Conservation (phyloP, 1,284 basidiomycete genomes). For the Coniferiporia sulphurascens region DNA sequence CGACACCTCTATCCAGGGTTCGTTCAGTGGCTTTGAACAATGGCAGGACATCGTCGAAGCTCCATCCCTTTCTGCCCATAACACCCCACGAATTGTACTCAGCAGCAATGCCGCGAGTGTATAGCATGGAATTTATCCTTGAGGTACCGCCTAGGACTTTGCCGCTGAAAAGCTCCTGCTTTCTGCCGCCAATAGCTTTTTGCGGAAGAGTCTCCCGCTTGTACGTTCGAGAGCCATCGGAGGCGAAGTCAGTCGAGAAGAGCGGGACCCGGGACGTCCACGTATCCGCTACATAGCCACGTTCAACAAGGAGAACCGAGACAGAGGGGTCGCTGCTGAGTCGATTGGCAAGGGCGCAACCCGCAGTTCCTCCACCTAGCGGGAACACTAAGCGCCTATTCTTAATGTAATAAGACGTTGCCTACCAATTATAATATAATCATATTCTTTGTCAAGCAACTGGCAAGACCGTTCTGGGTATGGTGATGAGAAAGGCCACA, state of each 20-base stretch:
- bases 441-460: neutral
- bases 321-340: constrained; percentile 26
- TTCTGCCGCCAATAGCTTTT: constrained; percentile 21
- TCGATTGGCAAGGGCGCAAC: constrained; percentile 33
- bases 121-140: constrained; percentile 39
- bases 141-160: constrained; percentile 39
- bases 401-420: neutral
- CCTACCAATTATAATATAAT: constrained; percentile 10
- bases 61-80: constrained; percentile 33
- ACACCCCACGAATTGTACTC: constrained; percentile 36
- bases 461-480: constrained; percentile 5
- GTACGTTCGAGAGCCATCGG: constrained; percentile 25
- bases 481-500: constrained; percentile 8
- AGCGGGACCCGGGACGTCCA: constrained; percentile 34
- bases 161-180: constrained; percentile 33
- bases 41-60: constrained; percentile 32
- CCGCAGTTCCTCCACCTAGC: constrained; percentile 30
- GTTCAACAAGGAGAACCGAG: constrained; percentile 31
- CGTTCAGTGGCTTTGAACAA: constrained; percentile 35
- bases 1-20: constrained; percentile 8
- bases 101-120: constrained; percentile 32
- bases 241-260: constrained; percentile 29
- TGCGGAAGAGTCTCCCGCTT: constrained; percentile 23
- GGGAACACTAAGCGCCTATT: neutral
- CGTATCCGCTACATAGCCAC: constrained; percentile 29